Percentiles rank a stretch among this genome's conserved stretches.
Evolutionary conservation across 306 rosid species (phyloP).

Genomic region (Senna siamea): DNA sequence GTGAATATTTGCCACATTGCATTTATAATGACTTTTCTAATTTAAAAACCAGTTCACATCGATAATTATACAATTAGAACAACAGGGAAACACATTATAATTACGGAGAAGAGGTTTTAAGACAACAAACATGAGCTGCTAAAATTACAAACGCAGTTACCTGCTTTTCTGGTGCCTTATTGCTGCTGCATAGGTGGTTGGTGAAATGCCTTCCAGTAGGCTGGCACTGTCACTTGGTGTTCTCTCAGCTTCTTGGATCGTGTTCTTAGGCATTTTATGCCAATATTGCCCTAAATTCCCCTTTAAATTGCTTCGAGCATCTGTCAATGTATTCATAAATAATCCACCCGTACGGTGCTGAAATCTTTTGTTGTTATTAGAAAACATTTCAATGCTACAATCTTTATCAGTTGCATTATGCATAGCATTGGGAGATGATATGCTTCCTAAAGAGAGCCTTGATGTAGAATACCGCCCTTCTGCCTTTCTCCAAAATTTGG

Average conservation of each 20-base stretch:
- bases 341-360: constrained; percentile 51
- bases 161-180: constrained; percentile 50
- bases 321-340: constrained; percentile 50
- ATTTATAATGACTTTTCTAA: not conserved
- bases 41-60: constrained; percentile 9
- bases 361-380: constrained; percentile 52
- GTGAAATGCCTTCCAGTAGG: constrained; percentile 47
- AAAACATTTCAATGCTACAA: constrained; percentile 42
- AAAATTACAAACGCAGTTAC: constrained; percentile 36
- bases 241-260: constrained; percentile 48
- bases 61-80: constrained; percentile 16
- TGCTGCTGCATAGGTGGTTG: constrained; percentile 36
- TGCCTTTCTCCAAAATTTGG: constrained; percentile 88
- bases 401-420: constrained; percentile 49
- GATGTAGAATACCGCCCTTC: constrained; percentile 67
- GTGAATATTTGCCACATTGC: constrained; percentile 12
- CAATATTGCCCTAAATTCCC: constrained; percentile 41
- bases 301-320: constrained; percentile 43
- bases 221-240: constrained; percentile 48
- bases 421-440: constrained; percentile 44
- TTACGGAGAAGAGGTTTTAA: not conserved
- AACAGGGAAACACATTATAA: not conserved
- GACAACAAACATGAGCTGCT: constrained; percentile 10
- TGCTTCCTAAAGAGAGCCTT: constrained; percentile 60
- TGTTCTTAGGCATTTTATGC: constrained; percentile 43